These are phyloP conservation scores for Petrea volubilis DNA, from an alignment of 257 asterid species.

Conservation along the genomic window DNA sequence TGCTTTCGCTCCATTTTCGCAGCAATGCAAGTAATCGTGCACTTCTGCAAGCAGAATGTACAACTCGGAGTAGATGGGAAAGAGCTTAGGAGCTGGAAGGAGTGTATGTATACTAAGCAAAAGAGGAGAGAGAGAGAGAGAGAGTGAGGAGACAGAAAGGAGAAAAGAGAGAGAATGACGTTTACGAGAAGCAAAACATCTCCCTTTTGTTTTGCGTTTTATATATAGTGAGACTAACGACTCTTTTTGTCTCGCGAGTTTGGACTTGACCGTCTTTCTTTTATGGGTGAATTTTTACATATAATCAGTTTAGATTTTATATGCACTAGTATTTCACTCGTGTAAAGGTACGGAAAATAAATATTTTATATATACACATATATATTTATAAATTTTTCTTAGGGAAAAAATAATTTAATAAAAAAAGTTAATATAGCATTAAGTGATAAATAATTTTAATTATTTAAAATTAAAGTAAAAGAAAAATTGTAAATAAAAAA, in stretches of 20 bases:
- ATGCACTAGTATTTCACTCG: too few relatives aligned
- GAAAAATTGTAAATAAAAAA: too few relatives aligned
- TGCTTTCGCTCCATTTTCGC: conserved; percentile 61
- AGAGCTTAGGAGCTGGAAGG: neutral
- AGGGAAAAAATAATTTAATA: too few relatives aligned
- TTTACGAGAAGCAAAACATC: conserved; percentile 36
- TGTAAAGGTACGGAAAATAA: too few relatives aligned
- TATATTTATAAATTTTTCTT: too few relatives aligned
- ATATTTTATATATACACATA: too few relatives aligned
- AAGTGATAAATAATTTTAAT: too few relatives aligned
- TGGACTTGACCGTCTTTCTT: neutral
- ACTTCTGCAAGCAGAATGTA: neutral
- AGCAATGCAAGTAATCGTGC: conserved; percentile 11
- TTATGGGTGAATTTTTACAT: too few relatives aligned
- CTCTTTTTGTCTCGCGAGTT: neutral
- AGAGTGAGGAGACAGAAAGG: neutral
- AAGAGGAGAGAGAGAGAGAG: neutral
- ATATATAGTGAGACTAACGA: conserved; percentile 8
- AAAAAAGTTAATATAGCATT: too few relatives aligned
- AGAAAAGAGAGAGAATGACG: conserved; percentile 30
- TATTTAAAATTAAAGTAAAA: too few relatives aligned
- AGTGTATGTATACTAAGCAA: neutral
- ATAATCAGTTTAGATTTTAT: too few relatives aligned
- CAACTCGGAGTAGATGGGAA: neutral
- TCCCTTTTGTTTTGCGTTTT: conserved; percentile 18